phyloP scores from a whole-genome alignment of 148 eudicot genomes.

The Persicaria tinctoria region DNA sequence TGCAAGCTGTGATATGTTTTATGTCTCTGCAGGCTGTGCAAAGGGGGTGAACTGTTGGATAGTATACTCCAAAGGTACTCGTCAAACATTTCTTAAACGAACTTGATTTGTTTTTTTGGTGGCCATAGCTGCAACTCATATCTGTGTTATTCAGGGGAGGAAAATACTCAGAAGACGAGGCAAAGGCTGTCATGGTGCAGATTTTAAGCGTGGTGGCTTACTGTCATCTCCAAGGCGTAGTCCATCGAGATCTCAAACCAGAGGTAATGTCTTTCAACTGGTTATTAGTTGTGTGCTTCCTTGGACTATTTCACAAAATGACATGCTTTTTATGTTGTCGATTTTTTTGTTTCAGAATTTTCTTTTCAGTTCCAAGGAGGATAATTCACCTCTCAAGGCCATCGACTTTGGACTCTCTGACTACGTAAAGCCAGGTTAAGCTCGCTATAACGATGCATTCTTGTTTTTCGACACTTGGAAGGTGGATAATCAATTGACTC shows the following conservation, averaged over 20 bases:
- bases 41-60: slow-evolving; percentile 90
- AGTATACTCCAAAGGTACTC: slow-evolving; percentile 70
- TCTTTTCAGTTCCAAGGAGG: slow-evolving; percentile 72
- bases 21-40: slow-evolving; percentile 54
- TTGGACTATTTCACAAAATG: not conserved
- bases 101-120: not conserved
- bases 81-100: not conserved
- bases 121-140: slow-evolving; percentile 6
- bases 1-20: not conserved
- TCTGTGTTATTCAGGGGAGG: slow-evolving; percentile 62
- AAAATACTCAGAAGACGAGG: slow-evolving; percentile 90
- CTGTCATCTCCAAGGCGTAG: slow-evolving; percentile 98
- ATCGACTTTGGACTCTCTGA: slow-evolving; percentile 97
- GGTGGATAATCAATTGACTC: not conserved
- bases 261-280: slow-evolving; percentile 42
- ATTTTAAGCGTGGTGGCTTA: slow-evolving; percentile 76
- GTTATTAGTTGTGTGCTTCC: not conserved
- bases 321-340: not conserved
- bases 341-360: slow-evolving; percentile 61
- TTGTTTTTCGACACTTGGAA: not conserved
- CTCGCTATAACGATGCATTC: not conserved
- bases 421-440: slow-evolving; percentile 90
- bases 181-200: slow-evolving; percentile 80
- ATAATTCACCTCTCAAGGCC: slow-evolving; percentile 73
- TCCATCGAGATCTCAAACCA: slow-evolving; percentile 95